Conservation (phyloP, 148 eudicot species). For the Chenopodium quinoa region DNA sequence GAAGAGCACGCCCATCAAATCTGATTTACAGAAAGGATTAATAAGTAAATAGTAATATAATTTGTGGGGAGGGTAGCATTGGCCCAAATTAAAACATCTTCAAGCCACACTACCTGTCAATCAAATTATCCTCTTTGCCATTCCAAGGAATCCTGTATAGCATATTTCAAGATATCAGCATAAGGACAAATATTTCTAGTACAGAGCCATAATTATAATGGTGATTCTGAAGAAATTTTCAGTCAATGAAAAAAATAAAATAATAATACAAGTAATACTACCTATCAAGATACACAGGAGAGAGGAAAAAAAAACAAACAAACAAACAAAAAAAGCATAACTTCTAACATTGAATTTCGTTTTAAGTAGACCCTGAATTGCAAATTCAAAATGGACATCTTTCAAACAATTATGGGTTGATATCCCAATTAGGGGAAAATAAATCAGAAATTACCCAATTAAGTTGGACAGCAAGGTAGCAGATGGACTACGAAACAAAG, state of each 20-base stretch:
- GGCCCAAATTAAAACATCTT: not conserved
- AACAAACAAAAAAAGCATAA: no score
- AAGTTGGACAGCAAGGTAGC: not conserved
- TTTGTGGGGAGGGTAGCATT: not conserved
- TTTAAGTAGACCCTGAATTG: no score
- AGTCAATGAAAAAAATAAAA: no score
- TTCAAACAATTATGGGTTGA: not conserved
- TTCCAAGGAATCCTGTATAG: slow-evolving; percentile 95
- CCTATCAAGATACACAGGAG: not conserved
- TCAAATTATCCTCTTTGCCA: slow-evolving; percentile 83
- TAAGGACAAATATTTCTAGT: not conserved
- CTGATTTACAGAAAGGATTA: slow-evolving; percentile 33
- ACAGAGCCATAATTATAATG: not conserved
- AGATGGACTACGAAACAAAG: not conserved
- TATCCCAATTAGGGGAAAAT: not conserved
- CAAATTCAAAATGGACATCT: not conserved
- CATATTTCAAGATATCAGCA: slow-evolving; percentile 15
- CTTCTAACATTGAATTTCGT: no score
- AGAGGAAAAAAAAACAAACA: no score
- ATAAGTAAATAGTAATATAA: slow-evolving; percentile 11
- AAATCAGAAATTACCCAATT: not conserved
- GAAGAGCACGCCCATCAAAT: slow-evolving; percentile 99
- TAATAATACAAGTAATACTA: not conserved
- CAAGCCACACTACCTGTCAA: slow-evolving; percentile 64
- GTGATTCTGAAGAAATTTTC: not conserved